Evolutionary conservation across 2,329 filamentous ascomycete genomes (phyloP).

Genomic region (Didymellaceae sp.): DNA sequence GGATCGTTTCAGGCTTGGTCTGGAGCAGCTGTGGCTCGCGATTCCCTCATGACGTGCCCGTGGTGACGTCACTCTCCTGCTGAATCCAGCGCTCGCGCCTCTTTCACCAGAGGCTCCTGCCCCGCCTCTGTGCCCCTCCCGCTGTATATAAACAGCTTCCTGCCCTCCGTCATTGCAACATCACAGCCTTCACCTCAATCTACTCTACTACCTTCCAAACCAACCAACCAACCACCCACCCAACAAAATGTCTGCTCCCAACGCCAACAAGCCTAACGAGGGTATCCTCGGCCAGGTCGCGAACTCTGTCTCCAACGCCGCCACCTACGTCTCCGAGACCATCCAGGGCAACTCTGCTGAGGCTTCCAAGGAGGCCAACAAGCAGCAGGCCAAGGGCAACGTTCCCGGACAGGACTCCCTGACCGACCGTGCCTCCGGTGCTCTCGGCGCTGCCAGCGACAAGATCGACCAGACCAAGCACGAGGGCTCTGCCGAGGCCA

Average conservation of each 20-base stretch:
- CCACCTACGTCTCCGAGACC: slow-evolving; percentile 72
- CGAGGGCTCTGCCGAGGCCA: slow-evolving; percentile 56
- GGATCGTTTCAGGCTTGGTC: slow-evolving; percentile 16
- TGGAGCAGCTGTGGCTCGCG: slow-evolving; percentile 17
- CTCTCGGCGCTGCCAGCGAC: slow-evolving; percentile 59
- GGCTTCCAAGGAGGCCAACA: slow-evolving; percentile 73
- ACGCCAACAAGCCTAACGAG: slow-evolving; percentile 53
- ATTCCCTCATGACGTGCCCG: slow-evolving; percentile 10
- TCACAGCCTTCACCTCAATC: slow-evolving; percentile 25
- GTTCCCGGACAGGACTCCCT: slow-evolving; percentile 49
- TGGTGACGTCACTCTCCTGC: slow-evolving; percentile 14
- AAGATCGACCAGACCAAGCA: slow-evolving; percentile 62
- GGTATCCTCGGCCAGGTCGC: slow-evolving; percentile 51
- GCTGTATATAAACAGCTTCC: slow-evolving; percentile 25
- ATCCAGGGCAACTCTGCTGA: slow-evolving; percentile 63
- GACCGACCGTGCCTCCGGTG: slow-evolving; percentile 61
- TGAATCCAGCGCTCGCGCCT: slow-evolving; percentile 10
- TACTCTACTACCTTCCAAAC: slow-evolving; percentile 17
- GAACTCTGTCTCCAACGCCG: slow-evolving; percentile 60
- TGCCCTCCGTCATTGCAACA: slow-evolving; percentile 18
- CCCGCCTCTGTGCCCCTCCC: slow-evolving; percentile 9
- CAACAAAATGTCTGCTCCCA: slow-evolving; percentile 53
- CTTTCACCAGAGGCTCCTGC: slow-evolving; percentile 12
- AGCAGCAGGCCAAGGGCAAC: slow-evolving; percentile 65
- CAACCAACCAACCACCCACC: slow-evolving; percentile 15